A percentile compares a stretch with the other conserved stretches of the same genome.
Evolutionary conservation across 139 green algal genomes (phyloP).

Genomic region (Chlorella sp.): DNA sequence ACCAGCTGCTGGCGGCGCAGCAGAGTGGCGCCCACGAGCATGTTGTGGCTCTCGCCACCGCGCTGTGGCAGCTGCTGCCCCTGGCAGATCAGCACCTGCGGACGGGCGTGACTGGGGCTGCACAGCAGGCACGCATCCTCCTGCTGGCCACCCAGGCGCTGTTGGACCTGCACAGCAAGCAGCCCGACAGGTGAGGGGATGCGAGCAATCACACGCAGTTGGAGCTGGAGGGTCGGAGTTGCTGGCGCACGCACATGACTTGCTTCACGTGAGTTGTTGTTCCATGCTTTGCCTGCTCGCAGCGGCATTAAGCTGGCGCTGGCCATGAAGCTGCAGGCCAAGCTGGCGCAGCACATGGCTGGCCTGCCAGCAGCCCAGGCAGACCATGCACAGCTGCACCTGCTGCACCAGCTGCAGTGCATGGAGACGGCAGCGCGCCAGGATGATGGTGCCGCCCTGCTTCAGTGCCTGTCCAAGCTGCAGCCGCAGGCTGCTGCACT

Average conservation of each 20-base stretch:
- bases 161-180: constrained; percentile 19
- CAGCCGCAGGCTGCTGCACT: background rate
- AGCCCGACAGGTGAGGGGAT: constrained; percentile 5
- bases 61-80: background rate
- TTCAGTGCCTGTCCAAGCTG: constrained; percentile 17
- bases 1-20: constrained; percentile 25
- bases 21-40: background rate
- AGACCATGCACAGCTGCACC: background rate
- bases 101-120: background rate
- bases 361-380: background rate
- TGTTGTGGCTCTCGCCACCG: constrained; percentile 9
- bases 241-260: too few relatives aligned
- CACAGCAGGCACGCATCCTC: constrained; percentile 12
- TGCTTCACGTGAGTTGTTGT: too few relatives aligned
- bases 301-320: constrained; percentile 14
- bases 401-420: constrained; percentile 22
- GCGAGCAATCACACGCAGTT: too few relatives aligned
- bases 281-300: too few relatives aligned
- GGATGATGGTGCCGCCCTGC: background rate
- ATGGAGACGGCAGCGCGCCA: background rate
- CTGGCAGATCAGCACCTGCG: background rate
- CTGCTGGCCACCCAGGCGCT: constrained; percentile 29
- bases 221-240: too few relatives aligned
- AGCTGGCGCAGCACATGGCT: background rate
- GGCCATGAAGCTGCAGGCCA: constrained; percentile 20